phyloP scores from a whole-genome alignment of 1,284 basidiomycete genomes.

The Microbotryomycetes sp. region DNA sequence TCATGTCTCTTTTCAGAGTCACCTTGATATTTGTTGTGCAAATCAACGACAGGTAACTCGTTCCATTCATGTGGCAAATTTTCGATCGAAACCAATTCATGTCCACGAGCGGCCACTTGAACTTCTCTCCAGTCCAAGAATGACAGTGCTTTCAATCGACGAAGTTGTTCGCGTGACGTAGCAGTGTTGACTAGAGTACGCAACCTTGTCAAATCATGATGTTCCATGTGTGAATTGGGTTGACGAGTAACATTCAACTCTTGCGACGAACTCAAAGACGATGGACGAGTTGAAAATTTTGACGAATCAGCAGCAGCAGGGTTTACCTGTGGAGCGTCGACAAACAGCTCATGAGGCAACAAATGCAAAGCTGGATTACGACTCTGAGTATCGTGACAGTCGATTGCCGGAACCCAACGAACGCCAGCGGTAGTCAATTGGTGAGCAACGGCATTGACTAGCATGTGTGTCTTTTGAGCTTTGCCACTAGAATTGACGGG shows the following conservation, averaged over 20 bases:
- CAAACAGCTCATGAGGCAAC: slow-evolving; percentile 24
- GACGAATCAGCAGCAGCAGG: neutral
- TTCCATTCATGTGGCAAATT: neutral
- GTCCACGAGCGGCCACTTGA: slow-evolving; percentile 12
- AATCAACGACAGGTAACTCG: neutral
- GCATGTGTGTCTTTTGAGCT: slow-evolving; percentile 16
- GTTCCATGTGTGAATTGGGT: neutral
- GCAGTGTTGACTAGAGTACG: slow-evolving; percentile 7
- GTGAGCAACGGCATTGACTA: slow-evolving; percentile 16
- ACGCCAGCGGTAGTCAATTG: slow-evolving; percentile 25
- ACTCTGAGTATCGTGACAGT: neutral
- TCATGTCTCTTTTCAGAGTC: neutral
- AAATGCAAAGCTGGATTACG: slow-evolving; percentile 8
- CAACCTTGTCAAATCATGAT: slow-evolving; percentile 10
- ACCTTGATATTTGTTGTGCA: neutral
- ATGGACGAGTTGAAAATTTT: neutral
- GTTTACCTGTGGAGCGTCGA: neutral
- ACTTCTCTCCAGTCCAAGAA: slow-evolving; percentile 31
- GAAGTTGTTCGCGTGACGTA: neutral
- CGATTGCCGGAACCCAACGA: slow-evolving; percentile 8
- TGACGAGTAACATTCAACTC: slow-evolving; percentile 4
- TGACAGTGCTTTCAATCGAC: neutral
- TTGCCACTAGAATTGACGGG: slow-evolving; percentile 15
- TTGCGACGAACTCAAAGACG: slow-evolving; percentile 10
- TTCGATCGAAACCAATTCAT: neutral